phyloP scores from a whole-genome alignment of 2,329 filamentous ascomycete species.

The Stylonectria norvegica region DNA sequence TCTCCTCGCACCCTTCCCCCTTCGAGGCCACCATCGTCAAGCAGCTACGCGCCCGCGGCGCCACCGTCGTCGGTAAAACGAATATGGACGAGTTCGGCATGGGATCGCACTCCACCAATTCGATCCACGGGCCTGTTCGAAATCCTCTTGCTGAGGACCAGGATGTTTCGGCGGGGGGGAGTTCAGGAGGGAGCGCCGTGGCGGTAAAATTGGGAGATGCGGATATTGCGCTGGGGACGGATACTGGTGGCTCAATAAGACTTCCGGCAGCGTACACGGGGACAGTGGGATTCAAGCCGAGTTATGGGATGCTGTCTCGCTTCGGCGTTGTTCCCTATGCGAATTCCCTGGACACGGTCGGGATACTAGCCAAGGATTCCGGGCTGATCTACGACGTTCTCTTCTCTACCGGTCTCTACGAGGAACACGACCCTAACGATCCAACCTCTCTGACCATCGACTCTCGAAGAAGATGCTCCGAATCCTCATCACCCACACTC shows the following conservation, averaged over 20 bases:
- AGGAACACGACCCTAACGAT: conserved; percentile 63
- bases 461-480: conserved; percentile 51
- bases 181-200: conserved; percentile 89
- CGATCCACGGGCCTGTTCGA: conserved; percentile 62
- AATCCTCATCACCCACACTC: conserved; percentile 21
- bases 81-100: conserved; percentile 97
- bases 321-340: conserved; percentile 89
- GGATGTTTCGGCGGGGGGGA: conserved; percentile 72
- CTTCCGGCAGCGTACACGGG: conserved; percentile 86
- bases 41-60: conserved; percentile 61
- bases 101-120: conserved; percentile 79
- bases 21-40: conserved; percentile 79
- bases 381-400: conserved; percentile 49
- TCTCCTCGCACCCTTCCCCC: conserved; percentile 68
- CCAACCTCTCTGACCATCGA: conserved; percentile 64
- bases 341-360: conserved; percentile 89
- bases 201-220: conserved; percentile 64
- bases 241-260: conserved; percentile 86
- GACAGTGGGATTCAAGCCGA: conserved; percentile 83
- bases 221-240: conserved; percentile 75
- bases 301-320: conserved; percentile 81
- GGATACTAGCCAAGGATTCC: conserved; percentile 61
- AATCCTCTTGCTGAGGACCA: conserved; percentile 41
- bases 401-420: conserved; percentile 46
- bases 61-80: conserved; percentile 70